Base-by-base conservation (phyloP, 441 rosid species). In the Croton laevigatus region DNA sequence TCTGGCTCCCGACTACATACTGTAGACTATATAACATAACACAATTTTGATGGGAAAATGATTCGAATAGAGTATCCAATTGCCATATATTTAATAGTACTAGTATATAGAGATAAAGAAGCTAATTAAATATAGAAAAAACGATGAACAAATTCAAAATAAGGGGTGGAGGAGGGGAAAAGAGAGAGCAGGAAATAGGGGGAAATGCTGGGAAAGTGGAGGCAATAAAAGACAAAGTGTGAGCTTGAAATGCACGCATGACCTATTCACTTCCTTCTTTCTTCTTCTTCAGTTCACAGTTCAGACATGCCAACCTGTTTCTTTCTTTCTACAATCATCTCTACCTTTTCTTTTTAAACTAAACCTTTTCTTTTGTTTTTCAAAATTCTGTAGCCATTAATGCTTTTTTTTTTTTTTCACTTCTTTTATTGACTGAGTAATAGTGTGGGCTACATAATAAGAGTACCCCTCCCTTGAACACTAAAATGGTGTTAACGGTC, bases 171-270 rank as follows among this genome's bases (percentile, higher is more conserved):
- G 7, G 42, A 55, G 63, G 4, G 3, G 8, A 13, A 17, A 8
- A 32, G 4, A 44, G 42, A 17, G 57, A 32, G 48, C 75, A 0
- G 81, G 79, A 86, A 85, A 78, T 71, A 62, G 54, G 90, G 89
- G 66, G 19, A 71, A 71, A 67, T 81, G 87, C 81, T 66, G 88
- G 71, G 60, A 83, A 84, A 84, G 83, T 66, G 82, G 86, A 82
- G 87, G 81, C 88, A 84, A 19, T 64, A 40, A 70, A 77, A 71
- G 55, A 79, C 80, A 86, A 76, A 71, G 79, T 72, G 72, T 75
- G 73, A 73, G 70, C 78, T 75, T 82, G 71, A 75, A 80, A 65
- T 78, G 70, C 78, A 52, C 84, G 83, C 89, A 71, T 73, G 84
- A 81, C 55, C 70, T 68, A 76, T 11, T 52, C 77, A 57, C 68